Conservation (phyloP, 2,329 filamentous ascomycete genomes). For the Microthyrium microscopicum region DNA sequence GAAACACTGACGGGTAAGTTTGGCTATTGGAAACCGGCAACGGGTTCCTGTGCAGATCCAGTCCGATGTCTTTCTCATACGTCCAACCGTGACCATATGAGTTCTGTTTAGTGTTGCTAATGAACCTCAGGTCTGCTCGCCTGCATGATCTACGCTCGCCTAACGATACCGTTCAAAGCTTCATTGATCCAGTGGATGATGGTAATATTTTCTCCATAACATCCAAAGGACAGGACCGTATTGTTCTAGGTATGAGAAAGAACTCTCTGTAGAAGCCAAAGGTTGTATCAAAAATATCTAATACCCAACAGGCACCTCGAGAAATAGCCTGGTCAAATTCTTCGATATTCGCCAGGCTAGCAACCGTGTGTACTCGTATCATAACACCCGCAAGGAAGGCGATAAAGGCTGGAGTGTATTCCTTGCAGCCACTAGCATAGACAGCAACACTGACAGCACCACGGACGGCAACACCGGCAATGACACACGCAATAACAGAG, state of each 20-base stretch:
- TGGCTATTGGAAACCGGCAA: not conserved
- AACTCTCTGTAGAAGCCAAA: too few relatives aligned
- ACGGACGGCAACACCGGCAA: too few relatives aligned
- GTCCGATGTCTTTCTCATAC: too few relatives aligned
- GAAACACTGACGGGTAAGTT: slow-evolving; percentile 33
- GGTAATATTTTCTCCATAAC: slow-evolving; percentile 42
- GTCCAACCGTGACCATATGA: not conserved
- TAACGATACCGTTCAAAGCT: slow-evolving; percentile 29
- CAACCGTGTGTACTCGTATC: slow-evolving; percentile 24
- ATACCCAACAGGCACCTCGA: slow-evolving; percentile 39
- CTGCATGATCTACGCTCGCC: slow-evolving; percentile 44
- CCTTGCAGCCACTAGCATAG: too few relatives aligned
- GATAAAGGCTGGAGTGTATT: too few relatives aligned
- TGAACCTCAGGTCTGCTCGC: slow-evolving; percentile 17
- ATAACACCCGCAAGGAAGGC: too few relatives aligned
- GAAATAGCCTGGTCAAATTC: slow-evolving; percentile 42
- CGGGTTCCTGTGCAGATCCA: not conserved
- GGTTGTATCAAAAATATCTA: too few relatives aligned
- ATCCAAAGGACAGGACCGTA: slow-evolving; percentile 36
- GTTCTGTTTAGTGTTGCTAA: not conserved
- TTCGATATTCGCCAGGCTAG: slow-evolving; percentile 42
- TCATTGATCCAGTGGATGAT: slow-evolving; percentile 38
- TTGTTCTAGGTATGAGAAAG: too few relatives aligned
- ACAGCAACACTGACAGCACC: too few relatives aligned
- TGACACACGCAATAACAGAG: too few relatives aligned